Evolutionary conservation across 2,329 filamentous ascomycete species (phyloP), one percentile per base, ranked within the genome.

Genomic region (Stachybotrys elegans): DNA sequence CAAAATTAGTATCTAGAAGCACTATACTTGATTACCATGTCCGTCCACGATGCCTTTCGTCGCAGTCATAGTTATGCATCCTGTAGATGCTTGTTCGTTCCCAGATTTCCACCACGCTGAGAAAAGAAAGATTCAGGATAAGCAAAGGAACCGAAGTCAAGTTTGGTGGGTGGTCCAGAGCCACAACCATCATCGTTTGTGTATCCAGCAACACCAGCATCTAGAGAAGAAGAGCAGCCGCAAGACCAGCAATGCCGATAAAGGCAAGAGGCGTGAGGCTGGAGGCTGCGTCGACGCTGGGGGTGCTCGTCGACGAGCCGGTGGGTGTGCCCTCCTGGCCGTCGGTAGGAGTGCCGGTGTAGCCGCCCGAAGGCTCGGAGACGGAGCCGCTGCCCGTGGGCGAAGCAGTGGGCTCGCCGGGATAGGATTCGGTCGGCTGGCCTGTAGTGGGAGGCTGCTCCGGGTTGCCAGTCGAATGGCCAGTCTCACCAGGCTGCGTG

Each of bases 171-270:
- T n/a, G n/a, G n/a, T n/a, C n/a, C n/a, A n/a, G n/a, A n/a, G n/a
- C n/a, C n/a, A n/a, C n/a, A n/a, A n/a, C n/a, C n/a, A n/a, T n/a
- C n/a, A n/a, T n/a, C n/a, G n/a, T n/a, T n/a, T n/a, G n/a, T n/a
- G n/a, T n/a, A n/a, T n/a, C n/a, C n/a, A n/a, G n/a, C 29, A 13
- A 32, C 17, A 5, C 19, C 22, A 21, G 39, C 29, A 9, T 12
- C 56, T 53, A 65, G 41, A 62, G 44, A 46, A 62, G 42, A 34
- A 49, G 46, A 23, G 51, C 56, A 34, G 55, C 45, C 32, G 56
- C 48, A 40, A 65, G 43, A 50, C 51, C 54, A 20, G 49, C 59
- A 22, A 54, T 41, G 34, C 55, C 60, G 23, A 63, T 41, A 31
- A 50, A 43, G 4, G 53, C 51, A n/a, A 48, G 51, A 6, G 55